Evolutionary conservation across 2,329 filamentous ascomycete genomes (phyloP), one percentile per base, ranked within the genome.

Genomic region (Aspergillus quadricinctus): DNA sequence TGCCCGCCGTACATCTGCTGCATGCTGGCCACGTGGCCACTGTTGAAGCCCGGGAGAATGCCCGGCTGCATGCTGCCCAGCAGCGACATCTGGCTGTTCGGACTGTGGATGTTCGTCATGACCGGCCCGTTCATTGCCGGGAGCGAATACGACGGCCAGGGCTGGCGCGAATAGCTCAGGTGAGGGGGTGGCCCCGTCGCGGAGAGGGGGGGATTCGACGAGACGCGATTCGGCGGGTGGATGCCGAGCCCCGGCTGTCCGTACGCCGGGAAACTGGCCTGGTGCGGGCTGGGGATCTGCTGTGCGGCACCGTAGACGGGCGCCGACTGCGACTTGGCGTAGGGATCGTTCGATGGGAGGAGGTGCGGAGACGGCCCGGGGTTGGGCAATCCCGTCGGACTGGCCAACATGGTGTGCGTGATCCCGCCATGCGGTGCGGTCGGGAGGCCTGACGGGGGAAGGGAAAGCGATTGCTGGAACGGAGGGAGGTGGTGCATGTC

Each of bases 91-190:
- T 88, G 88, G 5, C 82, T 81, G 53, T 84, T 84, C 0, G 90
- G 90, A 58, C 87, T 89, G 65, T 87, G 84, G 27, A 94, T 82
- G 67, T 93, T 94, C 17, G 89, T 88, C 78, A 93, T 85, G 28
- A 93, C 86, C 1, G 87, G 82, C 1, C 86, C 85, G 45, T 79
- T 77, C 78, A 87, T 82, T n/a, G 80, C 77, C 3, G 87, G 82
- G 3, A 88, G 79, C 3, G 81, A 81, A 64, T 87, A 83, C 6
- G 77, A 78, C 9, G 76, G 73, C 65, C 76, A 78, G 2, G 77
- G 75, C 31, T 70, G 79, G 66, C 77, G 76, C 29, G 67, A 68
- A 54, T 73, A 74, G 28, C 63, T 67, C 54, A 74, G 52, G 11
- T 69, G 68, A n/a, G 67, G 66, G 3, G 66, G 66, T 49, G 73